Base-by-base conservation (phyloP, 140 eudicot species). In the Flaveria floridana region DNA sequence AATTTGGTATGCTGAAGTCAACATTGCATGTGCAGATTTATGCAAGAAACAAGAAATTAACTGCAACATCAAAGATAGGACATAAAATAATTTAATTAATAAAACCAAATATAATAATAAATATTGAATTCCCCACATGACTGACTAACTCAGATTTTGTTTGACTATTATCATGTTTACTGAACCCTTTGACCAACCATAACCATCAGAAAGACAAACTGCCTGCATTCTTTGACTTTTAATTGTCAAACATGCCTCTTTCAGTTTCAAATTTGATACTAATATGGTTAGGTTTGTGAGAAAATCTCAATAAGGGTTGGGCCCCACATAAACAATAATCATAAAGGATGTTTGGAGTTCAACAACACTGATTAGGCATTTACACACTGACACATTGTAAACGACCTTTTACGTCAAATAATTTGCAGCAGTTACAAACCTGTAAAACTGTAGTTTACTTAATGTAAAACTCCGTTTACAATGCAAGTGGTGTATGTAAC, bases 11-110 rank as follows among this genome's bases (percentile, higher is more conserved):
- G 78, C 74, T 79, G 61, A 77, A 80, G 87, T 85, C 86, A 90
- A 86, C 87, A 84, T 37, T 80, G 87, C 97, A 91, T 88, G 92
- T 91, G 97, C 87, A 53, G 61, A 78, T 59, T 65, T 74, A 59
- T 77, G 70, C 79, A 68, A 20, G 48, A 73, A 71, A 86, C 82
- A 79, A 80, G 57, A 77, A 72, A 72, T 62, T 72, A 58, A 76
- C 63, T 70, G 74, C 62, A 70, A 75, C 68, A 57, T 65, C 78
- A 73, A 44, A 59, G 52, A 80, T 82, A 76, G 71, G 65, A 69
- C 74, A 48, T 13, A 15, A 58, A 42, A 21, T 62, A 11, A 19
- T 9, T 8, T 70, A 50, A 70, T 59, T 48, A 15, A 15, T 30
- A 6, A 13, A 48, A 12, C 23, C 23, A 69, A 20, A 77, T 18